Base-by-base conservation (phyloP, 371 early-diverging fungal species). In the Catenaria anguillulae region DNA sequence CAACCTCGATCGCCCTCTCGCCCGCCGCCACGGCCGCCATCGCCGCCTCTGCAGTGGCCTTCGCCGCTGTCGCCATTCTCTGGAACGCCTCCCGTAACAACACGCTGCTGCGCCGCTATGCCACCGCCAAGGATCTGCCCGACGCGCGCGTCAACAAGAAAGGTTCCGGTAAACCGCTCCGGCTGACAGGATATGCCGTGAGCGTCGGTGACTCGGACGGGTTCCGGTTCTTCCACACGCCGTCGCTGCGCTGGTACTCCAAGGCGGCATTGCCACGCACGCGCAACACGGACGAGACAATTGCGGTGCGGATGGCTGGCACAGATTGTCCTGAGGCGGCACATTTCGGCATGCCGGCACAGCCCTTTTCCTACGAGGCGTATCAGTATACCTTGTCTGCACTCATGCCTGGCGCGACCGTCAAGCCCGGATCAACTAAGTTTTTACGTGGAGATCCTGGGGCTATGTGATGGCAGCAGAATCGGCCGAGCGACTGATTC, bases 331-430 rank as follows among this genome's bases (percentile, higher is more conserved):
- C 58, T 24, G 58, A 72, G 67, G 75, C 71, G 13, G 77, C 82
- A 35, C 80, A 80, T 67, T 89, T 87, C 70, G 84, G 84, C 8
- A 82, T 78, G 79, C 82, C 84, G 4, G 79, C 78, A 17, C 90
- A 89, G 59, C 84, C 84, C 15, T 80, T 73, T 55, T 73, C 77
- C 0, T 64, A 70, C 1, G 87, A 88, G 67, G 75, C 87, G 10
- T 75, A 79, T 35, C 66, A 64, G 0, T 85, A 50, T 31, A 50
- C 52, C 15, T 15, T 50, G 29, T 29, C 52, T 26, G 6, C 12
- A 17, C 52, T 50, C 29, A 31, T 50, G 52, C 52, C 52, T 31
- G 52, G 52, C 26, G 26, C 52, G 52, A 29, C 31, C 33, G 19
- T 50, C 15, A 26, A 29, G 10, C 26, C 52, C 6, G 52, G 31